These are phyloP conservation scores for Helichrysum umbraculigerum DNA, from an alignment of 129 eudicot genomes.

Conservation along the genomic window DNA sequence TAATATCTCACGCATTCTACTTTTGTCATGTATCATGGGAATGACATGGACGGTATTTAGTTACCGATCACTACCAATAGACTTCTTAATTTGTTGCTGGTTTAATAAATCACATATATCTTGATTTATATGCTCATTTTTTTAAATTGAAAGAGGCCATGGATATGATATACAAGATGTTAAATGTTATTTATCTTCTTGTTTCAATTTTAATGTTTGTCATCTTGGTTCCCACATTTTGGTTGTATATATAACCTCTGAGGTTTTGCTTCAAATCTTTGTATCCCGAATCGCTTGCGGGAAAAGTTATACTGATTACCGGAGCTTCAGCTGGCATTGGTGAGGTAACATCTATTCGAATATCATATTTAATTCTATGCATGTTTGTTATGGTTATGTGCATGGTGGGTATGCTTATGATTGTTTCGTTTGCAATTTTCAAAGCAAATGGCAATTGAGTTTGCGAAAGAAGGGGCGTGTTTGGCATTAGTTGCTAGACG, in stretches of 20 bases:
- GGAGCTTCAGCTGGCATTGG: constrained; percentile 49
- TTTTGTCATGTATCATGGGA: constrained; percentile 20
- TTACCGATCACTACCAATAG: too few species aligned
- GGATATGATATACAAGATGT: constrained; percentile 29
- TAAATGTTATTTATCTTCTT: constrained; percentile 28
- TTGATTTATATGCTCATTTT: constrained; percentile 1
- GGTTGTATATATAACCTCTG: constrained; percentile 33
- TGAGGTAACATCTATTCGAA: constrained; percentile 22
- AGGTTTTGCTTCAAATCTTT: constrained; percentile 9
- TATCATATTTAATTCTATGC: neutral
- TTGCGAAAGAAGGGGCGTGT: constrained; percentile 59
- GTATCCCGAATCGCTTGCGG: constrained; percentile 26
- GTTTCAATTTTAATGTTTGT: constrained; percentile 13
- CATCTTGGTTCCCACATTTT: constrained; percentile 29
- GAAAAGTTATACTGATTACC: constrained; percentile 43
- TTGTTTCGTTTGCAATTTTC: neutral
- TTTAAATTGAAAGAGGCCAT: neutral
- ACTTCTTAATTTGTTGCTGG: neutral
- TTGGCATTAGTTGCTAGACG: constrained; percentile 59
- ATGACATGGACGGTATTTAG: neutral
- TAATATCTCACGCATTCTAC: constrained; percentile 13
- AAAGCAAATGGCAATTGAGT: constrained; percentile 41
- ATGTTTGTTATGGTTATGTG: neutral
- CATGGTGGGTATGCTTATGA: neutral
- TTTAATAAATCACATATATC: constrained; percentile 3